A percentile compares a stretch with the other conserved stretches of the same genome.
These are phyloP conservation scores for Myxozyma mucilagina DNA, from an alignment of 805 yeast species.

Conservation along the genomic window DNA sequence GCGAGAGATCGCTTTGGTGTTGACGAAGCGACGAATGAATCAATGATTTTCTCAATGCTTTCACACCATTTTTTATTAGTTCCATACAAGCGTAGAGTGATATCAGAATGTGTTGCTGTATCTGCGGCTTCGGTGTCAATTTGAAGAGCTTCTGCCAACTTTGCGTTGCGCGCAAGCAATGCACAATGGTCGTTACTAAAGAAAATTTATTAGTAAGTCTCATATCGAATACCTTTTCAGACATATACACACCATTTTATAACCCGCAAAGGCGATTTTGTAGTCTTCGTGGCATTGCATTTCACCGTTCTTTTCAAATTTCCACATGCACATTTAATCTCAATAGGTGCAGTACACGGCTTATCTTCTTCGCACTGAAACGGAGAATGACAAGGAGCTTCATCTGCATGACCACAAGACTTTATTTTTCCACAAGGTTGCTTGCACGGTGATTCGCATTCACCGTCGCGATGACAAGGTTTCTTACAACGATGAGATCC, in stretches of 20 bases:
- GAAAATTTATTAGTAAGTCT: background rate
- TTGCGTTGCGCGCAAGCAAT: slow-evolving; percentile 56
- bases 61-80: slow-evolving; percentile 70
- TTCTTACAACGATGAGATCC: slow-evolving; percentile 57
- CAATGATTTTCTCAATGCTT: slow-evolving; percentile 57
- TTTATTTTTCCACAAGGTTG: slow-evolving; percentile 56
- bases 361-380: slow-evolving; percentile 48
- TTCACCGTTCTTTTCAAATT: slow-evolving; percentile 48
- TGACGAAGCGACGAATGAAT: slow-evolving; percentile 48
- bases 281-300: slow-evolving; percentile 54
- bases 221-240: no score
- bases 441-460: slow-evolving; percentile 62
- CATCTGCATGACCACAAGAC: slow-evolving; percentile 71
- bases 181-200: slow-evolving; percentile 63
- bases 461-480: slow-evolving; percentile 59
- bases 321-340: slow-evolving; percentile 65
- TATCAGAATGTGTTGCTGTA: slow-evolving; percentile 45
- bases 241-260: slow-evolving; percentile 49
- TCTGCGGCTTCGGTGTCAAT: slow-evolving; percentile 40
- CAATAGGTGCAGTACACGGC: slow-evolving; percentile 52
- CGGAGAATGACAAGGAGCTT: slow-evolving; percentile 63
- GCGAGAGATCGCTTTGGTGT: slow-evolving; percentile 48
- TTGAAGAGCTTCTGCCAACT: slow-evolving; percentile 63
- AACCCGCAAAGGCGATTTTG: slow-evolving; percentile 42
- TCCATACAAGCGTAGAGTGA: slow-evolving; percentile 49